Evolutionary conservation across 495 filamentous ascomycete genomes (phyloP).

Genomic region (Hypoxylon rickii): DNA sequence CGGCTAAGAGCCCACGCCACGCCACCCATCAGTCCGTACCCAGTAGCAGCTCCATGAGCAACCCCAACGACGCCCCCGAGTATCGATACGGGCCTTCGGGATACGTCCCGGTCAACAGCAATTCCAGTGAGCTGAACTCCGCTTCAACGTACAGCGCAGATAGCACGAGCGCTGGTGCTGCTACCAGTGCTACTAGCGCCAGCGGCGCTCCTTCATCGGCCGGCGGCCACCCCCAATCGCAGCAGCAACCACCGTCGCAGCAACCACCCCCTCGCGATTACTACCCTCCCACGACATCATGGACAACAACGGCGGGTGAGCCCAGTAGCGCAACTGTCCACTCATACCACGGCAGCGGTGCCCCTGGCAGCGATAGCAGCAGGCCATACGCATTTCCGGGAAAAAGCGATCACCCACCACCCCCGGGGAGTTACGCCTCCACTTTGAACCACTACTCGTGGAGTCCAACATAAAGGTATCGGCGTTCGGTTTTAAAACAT

Average conservation of each 20-base stretch:
- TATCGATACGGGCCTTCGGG: slow-evolving; percentile 53
- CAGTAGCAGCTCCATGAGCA: slow-evolving; percentile 46
- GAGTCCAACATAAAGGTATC: slow-evolving; percentile 36
- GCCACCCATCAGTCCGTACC: slow-evolving; percentile 52
- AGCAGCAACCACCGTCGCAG: slow-evolving; percentile 26
- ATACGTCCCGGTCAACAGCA: slow-evolving; percentile 31
- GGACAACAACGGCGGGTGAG: slow-evolving; percentile 51
- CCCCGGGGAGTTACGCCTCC: slow-evolving; percentile 38
- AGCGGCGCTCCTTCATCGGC: slow-evolving; percentile 27
- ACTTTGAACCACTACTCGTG: slow-evolving; percentile 44
- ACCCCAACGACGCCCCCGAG: slow-evolving; percentile 50
- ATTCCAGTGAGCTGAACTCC: slow-evolving; percentile 41
- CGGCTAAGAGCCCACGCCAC: slow-evolving; percentile 58
- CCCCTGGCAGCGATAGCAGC: slow-evolving; percentile 38
- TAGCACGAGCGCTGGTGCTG: slow-evolving; percentile 20
- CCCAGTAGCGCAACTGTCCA: slow-evolving; percentile 40
- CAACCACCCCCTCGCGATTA: slow-evolving; percentile 50
- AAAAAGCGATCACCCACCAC: slow-evolving; percentile 36
- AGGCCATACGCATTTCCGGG: slow-evolving; percentile 49
- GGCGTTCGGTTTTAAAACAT: slow-evolving; percentile 2
- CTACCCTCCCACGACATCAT: slow-evolving; percentile 49
- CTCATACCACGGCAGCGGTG: slow-evolving; percentile 36
- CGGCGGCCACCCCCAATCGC: slow-evolving; percentile 24
- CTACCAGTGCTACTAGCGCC: slow-evolving; percentile 11
- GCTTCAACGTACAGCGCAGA: slow-evolving; percentile 41